A percentile compares a stretch with the other conserved stretches of the same genome.
phyloP scores from a whole-genome alignment of 2,329 filamentous ascomycete species.

The Trichoderma gracile region DNA sequence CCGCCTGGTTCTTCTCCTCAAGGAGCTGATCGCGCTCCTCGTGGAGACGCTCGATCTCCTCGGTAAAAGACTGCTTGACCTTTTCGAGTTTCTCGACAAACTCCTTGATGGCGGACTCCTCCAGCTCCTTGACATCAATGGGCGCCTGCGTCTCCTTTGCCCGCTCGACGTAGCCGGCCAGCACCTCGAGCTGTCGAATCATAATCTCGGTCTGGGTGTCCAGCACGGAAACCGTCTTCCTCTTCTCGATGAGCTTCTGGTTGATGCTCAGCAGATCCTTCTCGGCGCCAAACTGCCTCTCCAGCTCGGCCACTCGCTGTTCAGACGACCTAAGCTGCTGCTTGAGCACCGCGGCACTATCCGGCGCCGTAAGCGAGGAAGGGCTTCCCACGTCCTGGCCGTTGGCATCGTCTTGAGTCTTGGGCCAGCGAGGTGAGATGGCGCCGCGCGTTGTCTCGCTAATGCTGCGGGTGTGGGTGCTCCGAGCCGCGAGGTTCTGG shows the following conservation, averaged over 20 bases:
- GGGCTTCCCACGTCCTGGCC: conserved; percentile 70
- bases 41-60: conserved; percentile 60
- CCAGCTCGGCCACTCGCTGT: conserved; percentile 81
- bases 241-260: conserved; percentile 85
- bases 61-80: conserved; percentile 60
- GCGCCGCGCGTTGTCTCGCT: conserved; percentile 67
- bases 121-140: conserved; percentile 77
- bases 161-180: conserved; percentile 83
- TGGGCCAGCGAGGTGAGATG: conserved; percentile 68
- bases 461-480: conserved; percentile 60
- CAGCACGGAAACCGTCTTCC: conserved; percentile 90
- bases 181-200: conserved; percentile 84
- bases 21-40: conserved; percentile 76
- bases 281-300: conserved; percentile 70
- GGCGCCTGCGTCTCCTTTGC: conserved; percentile 81
- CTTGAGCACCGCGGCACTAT: conserved; percentile 68
- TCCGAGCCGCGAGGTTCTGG: conserved; percentile 41
- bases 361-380: conserved; percentile 60
- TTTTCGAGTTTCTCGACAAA: conserved; percentile 74
- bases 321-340: conserved; percentile 79
- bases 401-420: conserved; percentile 62
- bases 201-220: conserved; percentile 96
- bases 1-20: conserved; percentile 80
- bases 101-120: conserved; percentile 88
- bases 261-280: conserved; percentile 74